Evolutionary conservation across 1,139 yeast genomes (phyloP), one percentile per base, ranked within the genome.

Genomic region (Blastobotrys illinoisensis): DNA sequence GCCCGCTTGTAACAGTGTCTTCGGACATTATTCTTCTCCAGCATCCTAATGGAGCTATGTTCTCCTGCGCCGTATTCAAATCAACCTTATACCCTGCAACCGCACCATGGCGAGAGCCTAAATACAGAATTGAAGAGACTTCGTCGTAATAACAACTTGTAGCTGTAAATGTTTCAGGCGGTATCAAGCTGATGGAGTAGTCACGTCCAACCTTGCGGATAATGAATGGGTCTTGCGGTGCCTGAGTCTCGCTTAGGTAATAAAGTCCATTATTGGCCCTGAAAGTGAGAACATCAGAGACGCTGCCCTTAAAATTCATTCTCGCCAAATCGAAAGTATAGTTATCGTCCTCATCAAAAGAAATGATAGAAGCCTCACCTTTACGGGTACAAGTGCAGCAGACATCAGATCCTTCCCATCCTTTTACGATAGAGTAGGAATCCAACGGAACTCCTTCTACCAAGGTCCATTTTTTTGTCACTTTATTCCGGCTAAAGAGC

Each of bases 61-160:
- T 48, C n/a, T 49, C 36, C 18, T 57, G 5, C 72, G 64, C 36
- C 54, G 4, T 58, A 62, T 2, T 58, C 58, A 4, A 62, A 1
- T 62, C 49, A 13, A 84, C 62, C 51, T 79, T 74, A 62, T 82
- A 87, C 0, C 83, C 67, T 5, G 84, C 82, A 9, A 88, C 50
- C 0, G 88, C 80, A 11, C 89, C 88, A 64, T 79, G 81, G 56
- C 96, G 74, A 1, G 95, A 87, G 0, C 95, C 95, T 28, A 89
- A 68, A 23, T 87, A 65, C 5, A 87, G 64, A 68, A 76, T 73
- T 13, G 40, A 32, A 11, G 6, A 13, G 5, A 13, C 60, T 1
- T 66, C 58, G 58, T 80, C 81, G 49, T 77, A 71, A 16, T 71
- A 75, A 53, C 84, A 67, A 16, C 83, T 78, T 0, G 93, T 83